Evolutionary conservation across 179 eudicot genomes (phyloP).

Genomic region (Gypsophila paniculata): DNA sequence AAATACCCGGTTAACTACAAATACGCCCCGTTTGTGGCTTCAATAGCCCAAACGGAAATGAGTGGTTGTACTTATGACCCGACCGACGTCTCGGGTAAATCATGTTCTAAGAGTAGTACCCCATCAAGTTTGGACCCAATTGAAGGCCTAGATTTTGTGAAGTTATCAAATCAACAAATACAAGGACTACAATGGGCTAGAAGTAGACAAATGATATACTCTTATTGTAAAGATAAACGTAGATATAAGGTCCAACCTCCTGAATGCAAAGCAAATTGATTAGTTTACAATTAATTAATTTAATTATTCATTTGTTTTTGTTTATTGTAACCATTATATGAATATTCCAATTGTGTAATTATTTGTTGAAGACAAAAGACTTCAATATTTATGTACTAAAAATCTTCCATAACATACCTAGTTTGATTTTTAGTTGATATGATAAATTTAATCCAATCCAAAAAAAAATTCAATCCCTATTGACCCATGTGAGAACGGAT

Average conservation of each 20-base stretch:
- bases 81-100: conserved; percentile 28
- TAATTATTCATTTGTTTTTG: background rate
- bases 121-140: conserved; percentile 76
- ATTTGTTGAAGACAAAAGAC: background rate
- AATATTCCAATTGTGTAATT: conserved; percentile 13
- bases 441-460: too few species aligned
- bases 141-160: conserved; percentile 64
- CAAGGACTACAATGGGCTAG: conserved; percentile 75
- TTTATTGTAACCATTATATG: background rate
- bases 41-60: conserved; percentile 52
- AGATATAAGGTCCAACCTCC: conserved; percentile 71
- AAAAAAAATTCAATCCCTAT: too few species aligned
- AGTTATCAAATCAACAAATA: conserved; percentile 58
- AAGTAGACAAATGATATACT: conserved; percentile 63
- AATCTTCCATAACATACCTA: too few species aligned
- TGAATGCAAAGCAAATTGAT: conserved; percentile 48
- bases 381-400: conserved; percentile 1
- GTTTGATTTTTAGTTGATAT: too few species aligned
- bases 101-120: conserved; percentile 39
- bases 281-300: conserved; percentile 13
- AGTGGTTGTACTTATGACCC: conserved; percentile 54
- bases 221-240: conserved; percentile 72
- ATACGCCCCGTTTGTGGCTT: conserved; percentile 78
- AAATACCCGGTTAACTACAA: conserved; percentile 83
- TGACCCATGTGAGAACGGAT: too few species aligned